A percentile compares a stretch with the other conserved stretches of the same genome.
Evolutionary conservation across 2,329 filamentous ascomycete genomes (phyloP).

Genomic region (Diaporthe helianthi): DNA sequence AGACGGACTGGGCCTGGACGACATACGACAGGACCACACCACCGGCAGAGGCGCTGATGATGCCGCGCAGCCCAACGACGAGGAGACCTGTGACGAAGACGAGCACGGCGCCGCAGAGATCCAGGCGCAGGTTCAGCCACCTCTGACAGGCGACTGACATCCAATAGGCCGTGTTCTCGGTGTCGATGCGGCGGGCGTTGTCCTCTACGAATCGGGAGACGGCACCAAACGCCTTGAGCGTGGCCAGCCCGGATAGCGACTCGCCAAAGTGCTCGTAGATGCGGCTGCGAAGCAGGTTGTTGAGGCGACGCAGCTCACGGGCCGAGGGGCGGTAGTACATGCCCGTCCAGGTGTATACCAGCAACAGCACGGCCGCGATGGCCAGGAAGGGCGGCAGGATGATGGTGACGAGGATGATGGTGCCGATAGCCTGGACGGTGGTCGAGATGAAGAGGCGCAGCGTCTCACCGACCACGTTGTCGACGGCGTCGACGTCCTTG

Average conservation of each 20-base stretch:
- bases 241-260: conserved; percentile 51
- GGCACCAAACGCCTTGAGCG: conserved; percentile 70
- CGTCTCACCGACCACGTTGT: conserved; percentile 69
- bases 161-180: conserved; percentile 73
- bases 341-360: conserved; percentile 66
- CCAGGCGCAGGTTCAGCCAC: conserved; percentile 69
- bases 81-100: conserved; percentile 70
- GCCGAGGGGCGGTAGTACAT: conserved; percentile 72
- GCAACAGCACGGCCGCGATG: conserved; percentile 67
- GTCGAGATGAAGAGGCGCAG: conserved; percentile 72
- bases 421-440: conserved; percentile 65
- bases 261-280: conserved; percentile 73
- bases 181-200: conserved; percentile 61
- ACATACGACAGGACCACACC: conserved; percentile 73
- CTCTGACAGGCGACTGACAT: conserved; percentile 73
- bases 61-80: conserved; percentile 69
- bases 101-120: conserved; percentile 65
- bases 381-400: conserved; percentile 71
- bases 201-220: conserved; percentile 62
- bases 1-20: conserved; percentile 69
- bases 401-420: conserved; percentile 69
- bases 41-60: conserved; percentile 67
- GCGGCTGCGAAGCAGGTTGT: conserved; percentile 67
- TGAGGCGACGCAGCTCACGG: conserved; percentile 72
- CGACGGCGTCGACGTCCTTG: conserved; percentile 74